These are phyloP conservation scores for Iris macrosiphon DNA, from an alignment of 106 monocot genomes.

Conservation along the genomic window DNA sequence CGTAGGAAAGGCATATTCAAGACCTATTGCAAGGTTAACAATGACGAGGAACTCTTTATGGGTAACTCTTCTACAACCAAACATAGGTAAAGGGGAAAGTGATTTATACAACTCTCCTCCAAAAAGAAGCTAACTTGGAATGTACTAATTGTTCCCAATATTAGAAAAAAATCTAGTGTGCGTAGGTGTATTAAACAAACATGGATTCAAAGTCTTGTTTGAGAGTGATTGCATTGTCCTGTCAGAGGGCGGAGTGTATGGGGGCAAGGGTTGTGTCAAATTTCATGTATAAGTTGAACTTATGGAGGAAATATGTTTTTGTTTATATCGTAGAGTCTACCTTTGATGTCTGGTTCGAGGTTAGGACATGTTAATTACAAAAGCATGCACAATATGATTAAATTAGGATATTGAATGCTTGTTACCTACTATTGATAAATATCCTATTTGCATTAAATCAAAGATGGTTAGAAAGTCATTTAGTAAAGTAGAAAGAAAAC, in stretches of 20 bases:
- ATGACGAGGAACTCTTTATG: neutral
- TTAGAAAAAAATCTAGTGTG: neutral
- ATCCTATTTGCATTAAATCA: neutral
- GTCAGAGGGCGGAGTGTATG: neutral
- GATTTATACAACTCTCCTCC: neutral
- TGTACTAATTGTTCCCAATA: neutral
- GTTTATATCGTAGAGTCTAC: neutral
- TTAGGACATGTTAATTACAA: neutral
- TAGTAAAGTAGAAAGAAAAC: neutral
- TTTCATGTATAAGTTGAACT: neutral
- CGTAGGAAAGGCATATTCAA: neutral
- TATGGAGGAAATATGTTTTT: neutral
- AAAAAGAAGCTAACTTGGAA: neutral
- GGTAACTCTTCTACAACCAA: neutral
- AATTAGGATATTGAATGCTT: neutral
- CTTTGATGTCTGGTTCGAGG: too few relatives aligned
- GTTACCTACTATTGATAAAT: neutral
- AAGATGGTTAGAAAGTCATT: neutral
- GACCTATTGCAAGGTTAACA: neutral
- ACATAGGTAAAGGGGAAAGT: neutral
- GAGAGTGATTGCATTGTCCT: neutral
- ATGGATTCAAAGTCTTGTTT: neutral
- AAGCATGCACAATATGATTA: neutral
- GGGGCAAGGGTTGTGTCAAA: neutral
- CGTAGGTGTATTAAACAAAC: neutral